Evolutionary conservation across 2,329 filamentous ascomycete species (phyloP), one percentile per base, ranked within the genome.

Genomic region (Pseudogymnoascus sp.): DNA sequence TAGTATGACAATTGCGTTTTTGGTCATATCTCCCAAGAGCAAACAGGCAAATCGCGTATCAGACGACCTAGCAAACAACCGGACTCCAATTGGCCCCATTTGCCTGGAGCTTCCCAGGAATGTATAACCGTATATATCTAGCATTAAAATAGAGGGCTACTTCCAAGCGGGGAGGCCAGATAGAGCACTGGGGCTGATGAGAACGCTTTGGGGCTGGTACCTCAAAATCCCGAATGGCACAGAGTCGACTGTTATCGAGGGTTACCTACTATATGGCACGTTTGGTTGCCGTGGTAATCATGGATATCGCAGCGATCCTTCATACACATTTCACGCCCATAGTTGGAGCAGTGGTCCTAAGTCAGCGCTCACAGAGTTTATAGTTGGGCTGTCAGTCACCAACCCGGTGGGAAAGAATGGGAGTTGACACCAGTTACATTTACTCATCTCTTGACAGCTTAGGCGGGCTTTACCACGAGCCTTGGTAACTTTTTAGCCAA

Each of bases 181-280:
- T 6, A 79, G 83, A 37, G 82, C 83, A 0, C 72, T 87, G 0
- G 75, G 81, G 10, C 77, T 87, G 14, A 80, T 86, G 33, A 79
- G 82, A 5, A 73, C 74, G 7, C 77, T 76, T 59, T 87, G 84
- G 84, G 84, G 83, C 10, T 85, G 82, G 81, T 86, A 86, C 66
- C 72, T 84, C 14, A 75, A 79, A 63, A 78, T 85, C 63, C 76
- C 78, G 0, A 80, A 83, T 65, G 82, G 82, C n/a, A 85, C 83
- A 0, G 75, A 79, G 62, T 81, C 78, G 43, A 86, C 84, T 0
- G 78, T 83, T 19, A 78, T 85, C 26, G 84, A 87, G 70, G 84
- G 83, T 0, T 86, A 84, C 63, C 74, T 83, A 1, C 71, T 70
- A 0, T 78, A 86, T 65, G 83, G 82, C 2, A 79, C 75, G 0